phyloP scores from a whole-genome alignment of 176 grass and related monocot species.

The Rhynchospora pubera region DNA sequence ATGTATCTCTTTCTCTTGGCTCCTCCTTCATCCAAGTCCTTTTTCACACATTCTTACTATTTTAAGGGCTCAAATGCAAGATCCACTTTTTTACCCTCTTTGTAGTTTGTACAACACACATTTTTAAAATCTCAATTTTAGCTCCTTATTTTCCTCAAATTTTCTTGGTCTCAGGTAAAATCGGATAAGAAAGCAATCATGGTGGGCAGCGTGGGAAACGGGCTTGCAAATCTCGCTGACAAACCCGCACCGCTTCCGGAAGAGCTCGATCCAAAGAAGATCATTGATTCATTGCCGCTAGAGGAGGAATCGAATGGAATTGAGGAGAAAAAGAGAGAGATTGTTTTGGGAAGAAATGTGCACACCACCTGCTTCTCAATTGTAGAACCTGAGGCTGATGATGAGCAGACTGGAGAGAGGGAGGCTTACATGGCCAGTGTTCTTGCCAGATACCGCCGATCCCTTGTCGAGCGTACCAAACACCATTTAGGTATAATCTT shows the following conservation, averaged over 20 bases:
- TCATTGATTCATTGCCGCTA: constrained; percentile 18
- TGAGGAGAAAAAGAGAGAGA: constrained; percentile 28
- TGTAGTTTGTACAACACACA: neutral
- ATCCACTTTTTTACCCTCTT: neutral
- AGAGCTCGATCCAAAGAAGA: constrained; percentile 30
- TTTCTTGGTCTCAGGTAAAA: neutral
- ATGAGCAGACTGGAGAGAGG: constrained; percentile 67
- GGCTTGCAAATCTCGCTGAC: constrained; percentile 31
- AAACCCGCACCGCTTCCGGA: constrained; percentile 21
- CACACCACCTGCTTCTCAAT: constrained; percentile 60
- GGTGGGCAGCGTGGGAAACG: constrained; percentile 71
- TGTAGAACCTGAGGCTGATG: constrained; percentile 73
- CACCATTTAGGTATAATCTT: constrained; percentile 57
- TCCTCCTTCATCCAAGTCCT: neutral
- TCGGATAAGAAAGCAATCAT: constrained; percentile 26
- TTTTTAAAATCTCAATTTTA: neutral
- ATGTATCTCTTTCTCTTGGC: neutral
- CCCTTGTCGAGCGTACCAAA: constrained; percentile 70
- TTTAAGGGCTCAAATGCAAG: neutral
- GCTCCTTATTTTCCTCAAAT: neutral
- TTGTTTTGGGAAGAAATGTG: constrained; percentile 71
- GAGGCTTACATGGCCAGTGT: constrained; percentile 83
- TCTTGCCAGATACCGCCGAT: constrained; percentile 55
- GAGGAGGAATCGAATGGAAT: neutral
- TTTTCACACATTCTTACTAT: neutral